Base-by-base conservation (phyloP, 1,139 yeast genomes). In the Candida sp. region DNA sequence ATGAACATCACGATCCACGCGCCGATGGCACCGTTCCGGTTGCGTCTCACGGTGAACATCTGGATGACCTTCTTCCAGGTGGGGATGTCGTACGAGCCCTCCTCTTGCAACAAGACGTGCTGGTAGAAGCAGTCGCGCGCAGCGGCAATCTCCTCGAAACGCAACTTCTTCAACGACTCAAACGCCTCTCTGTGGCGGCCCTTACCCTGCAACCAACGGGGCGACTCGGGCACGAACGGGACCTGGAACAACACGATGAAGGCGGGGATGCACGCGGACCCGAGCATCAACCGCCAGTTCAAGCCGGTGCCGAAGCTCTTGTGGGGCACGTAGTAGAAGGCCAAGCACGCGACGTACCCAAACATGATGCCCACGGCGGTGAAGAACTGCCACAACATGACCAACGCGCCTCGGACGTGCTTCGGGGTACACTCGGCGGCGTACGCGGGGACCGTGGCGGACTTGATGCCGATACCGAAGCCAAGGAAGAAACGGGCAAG, bases 341-440 rank as follows among this genome's bases (percentile, higher is more conserved):
- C 90, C 51, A 89, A 73, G 26, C 85, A 80, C 45, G 89, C 78
- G 49, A 86, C 86, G 65, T 88, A 88, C 47, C 96, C 96, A 60
- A 89, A 75, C 84, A 88, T 87, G 61, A 90, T 88, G 62, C 96
- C 96, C 55, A 87, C 85, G 5, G 96, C 96, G 7, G 96, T 90
- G 81, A 89, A 89, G 67, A 88, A 81, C 71, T 90, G 96, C 96
- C 96, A 90, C 75, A 86, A 80, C 94, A 89, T 88, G 47, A 89
- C 92, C 55, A 90, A 72, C 2, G 92, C 84, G 56, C 96, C 96
- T 64, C 96, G 79, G 55, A 89, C 84, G 37, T 79, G 78, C 39
- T 88, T 85, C 3, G 96, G 96, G 4, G 90, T 75, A 66, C 91
- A 86, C 65, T 90, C 96, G 7, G 96, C 92, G 35, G 92, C 80